These are phyloP conservation scores for Euphorbia corollata DNA, from an alignment of 441 rosid species.

Conservation along the genomic window DNA sequence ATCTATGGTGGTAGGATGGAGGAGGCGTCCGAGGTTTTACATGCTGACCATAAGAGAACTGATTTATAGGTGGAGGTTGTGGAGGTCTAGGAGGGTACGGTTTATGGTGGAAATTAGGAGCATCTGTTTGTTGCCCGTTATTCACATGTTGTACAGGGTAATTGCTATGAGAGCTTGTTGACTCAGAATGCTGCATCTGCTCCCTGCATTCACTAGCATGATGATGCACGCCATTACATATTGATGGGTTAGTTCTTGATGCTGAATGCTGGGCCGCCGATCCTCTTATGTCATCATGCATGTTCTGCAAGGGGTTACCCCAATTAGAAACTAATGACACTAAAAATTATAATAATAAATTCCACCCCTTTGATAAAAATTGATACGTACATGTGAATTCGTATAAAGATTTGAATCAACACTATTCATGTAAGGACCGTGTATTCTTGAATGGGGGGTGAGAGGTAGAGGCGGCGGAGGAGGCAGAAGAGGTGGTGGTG, in stretches of 20 bases:
- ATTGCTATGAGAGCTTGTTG: conserved; percentile 36
- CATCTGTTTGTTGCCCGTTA: conserved; percentile 43
- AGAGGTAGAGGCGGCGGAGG: conserved; percentile 27
- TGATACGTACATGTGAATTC: conserved; percentile 31
- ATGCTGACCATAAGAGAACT: conserved; percentile 59
- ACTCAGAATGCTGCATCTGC: conserved; percentile 34
- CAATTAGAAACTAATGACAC: background rate
- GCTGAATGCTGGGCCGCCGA: conserved; percentile 33
- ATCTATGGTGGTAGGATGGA: conserved; percentile 52
- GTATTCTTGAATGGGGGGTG: conserved; percentile 27
- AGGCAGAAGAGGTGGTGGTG: conserved; percentile 42
- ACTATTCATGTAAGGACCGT: conserved; percentile 37
- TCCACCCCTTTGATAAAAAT: background rate
- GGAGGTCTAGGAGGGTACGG: conserved; percentile 60
- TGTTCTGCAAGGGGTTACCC: conserved; percentile 31
- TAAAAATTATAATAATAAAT: no score
- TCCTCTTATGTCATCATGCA: conserved; percentile 41
- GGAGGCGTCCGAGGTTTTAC: conserved; percentile 43
- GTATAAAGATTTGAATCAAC: conserved; percentile 32
- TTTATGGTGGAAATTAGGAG: conserved; percentile 45
- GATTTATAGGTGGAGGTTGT: conserved; percentile 44
- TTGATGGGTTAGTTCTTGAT: conserved; percentile 36
- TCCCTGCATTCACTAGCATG: conserved; percentile 47
- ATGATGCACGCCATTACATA: conserved; percentile 38
- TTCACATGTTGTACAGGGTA: conserved; percentile 31